A percentile compares a stretch with the other conserved stretches of the same genome.
These are phyloP conservation scores for Epichloe scottii DNA, from an alignment of 2,329 filamentous ascomycete species.

Conservation along the genomic window DNA sequence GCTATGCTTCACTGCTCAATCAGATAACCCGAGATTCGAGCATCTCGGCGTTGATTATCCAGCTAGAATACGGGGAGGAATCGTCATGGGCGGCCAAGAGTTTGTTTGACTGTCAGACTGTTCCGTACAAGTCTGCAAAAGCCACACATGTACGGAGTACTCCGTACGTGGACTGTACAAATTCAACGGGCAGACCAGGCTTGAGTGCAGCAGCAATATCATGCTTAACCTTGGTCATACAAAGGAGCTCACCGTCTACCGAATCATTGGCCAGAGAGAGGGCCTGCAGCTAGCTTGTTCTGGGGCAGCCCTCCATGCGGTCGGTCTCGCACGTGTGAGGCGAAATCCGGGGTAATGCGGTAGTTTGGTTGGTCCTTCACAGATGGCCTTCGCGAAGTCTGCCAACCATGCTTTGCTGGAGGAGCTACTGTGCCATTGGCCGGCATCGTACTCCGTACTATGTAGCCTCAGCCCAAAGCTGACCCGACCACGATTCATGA, in stretches of 20 bases:
- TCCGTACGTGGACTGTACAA: not conserved
- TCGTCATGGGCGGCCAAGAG: not conserved
- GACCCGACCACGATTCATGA: too few relatives aligned
- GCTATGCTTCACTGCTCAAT: not conserved
- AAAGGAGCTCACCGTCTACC: not conserved
- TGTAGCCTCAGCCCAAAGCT: too few relatives aligned
- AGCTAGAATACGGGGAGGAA: not conserved
- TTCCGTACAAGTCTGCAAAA: not conserved
- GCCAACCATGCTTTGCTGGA: too few relatives aligned
- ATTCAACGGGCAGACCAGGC: not conserved
- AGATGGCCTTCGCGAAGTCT: too few relatives aligned
- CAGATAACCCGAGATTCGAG: too few relatives aligned
- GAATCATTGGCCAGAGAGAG: not conserved
- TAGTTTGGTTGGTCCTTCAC: not conserved
- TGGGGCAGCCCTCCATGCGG: not conserved
- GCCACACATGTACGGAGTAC: not conserved
- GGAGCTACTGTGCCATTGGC: too few relatives aligned
- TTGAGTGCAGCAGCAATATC: not conserved
- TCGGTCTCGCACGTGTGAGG: not conserved
- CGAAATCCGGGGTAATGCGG: conserved; percentile 1
- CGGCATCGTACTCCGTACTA: too few relatives aligned
- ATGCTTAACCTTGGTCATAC: not conserved
- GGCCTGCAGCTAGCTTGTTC: conserved; percentile 2
- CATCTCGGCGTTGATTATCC: not conserved
- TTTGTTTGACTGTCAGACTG: not conserved